Evolutionary conservation across 371 early-diverging fungal species (phyloP), one percentile per base, ranked within the genome.

Genomic region (Actinomortierella wolfii): DNA sequence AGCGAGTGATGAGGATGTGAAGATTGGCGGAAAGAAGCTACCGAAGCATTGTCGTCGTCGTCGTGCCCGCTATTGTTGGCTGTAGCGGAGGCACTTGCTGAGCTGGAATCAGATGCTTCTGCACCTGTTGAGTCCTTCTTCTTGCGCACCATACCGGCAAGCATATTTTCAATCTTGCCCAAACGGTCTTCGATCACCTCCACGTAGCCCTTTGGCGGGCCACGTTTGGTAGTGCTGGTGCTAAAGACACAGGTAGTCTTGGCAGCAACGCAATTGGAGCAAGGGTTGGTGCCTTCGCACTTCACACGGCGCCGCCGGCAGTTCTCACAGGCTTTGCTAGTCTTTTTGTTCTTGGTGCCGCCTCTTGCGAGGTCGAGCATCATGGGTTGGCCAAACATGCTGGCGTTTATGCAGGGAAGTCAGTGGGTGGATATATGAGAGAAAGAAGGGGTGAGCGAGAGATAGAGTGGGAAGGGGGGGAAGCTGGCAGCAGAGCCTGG

Each of bases 181-280:
- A 87, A 80, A 47, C 89, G 75, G 64, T 78, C 84, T 53, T 89
- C 89, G 48, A 91, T 91, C 13, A 85, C 81, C 49, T 89, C 92
- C 20, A 87, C 86, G 66, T 86, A 85, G 9, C 87, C 87, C 70
- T 90, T 91, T 25, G 89, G 87, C 14, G 92, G 92, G 0, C 92
- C 92, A 54, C 84, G 67, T 50, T 78, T 78, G 17, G 78, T 75
- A 17, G 81, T 71, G 41, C 62, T 70, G 51, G 82, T 81, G 28
- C 81, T 77, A 57, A 80, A 85, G 17, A 81, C 76, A 56, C 85
- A 85, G 18, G 62, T 56, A 34, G 56, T 54, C 29, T 76, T 68
- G n/a, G 82, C 73, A 21, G 77, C 79, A 48, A 73, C 76, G 61
- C 83, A 83, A 40, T 81, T 79, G 1, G 74, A 76, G 47, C 83